A percentile compares a stretch with the other conserved stretches of the same genome.
Conservation (phyloP, 768 basidiomycete species). For the Rhodotorula diobovata region DNA sequence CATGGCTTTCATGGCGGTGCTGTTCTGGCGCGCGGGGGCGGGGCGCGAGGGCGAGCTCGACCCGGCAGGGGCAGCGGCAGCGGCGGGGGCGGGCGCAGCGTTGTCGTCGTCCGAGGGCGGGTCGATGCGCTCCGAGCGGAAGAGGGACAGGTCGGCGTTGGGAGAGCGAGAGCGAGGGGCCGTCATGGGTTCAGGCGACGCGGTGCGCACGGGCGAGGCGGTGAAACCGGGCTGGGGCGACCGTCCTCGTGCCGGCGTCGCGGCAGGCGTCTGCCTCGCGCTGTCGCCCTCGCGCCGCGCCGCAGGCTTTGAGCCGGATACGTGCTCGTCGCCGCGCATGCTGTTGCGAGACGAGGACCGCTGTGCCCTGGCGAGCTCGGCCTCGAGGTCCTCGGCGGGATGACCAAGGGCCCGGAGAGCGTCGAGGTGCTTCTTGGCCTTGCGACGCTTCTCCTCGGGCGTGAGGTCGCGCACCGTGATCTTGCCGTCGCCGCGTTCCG, state of each 20-base stretch:
- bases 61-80: background rate
- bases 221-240: background rate
- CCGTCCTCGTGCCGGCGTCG: background rate
- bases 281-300: background rate
- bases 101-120: slow-evolving; percentile 19
- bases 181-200: slow-evolving; percentile 1
- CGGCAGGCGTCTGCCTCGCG: background rate
- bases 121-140: slow-evolving; percentile 21
- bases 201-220: slow-evolving; percentile 7
- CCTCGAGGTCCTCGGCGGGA: slow-evolving; percentile 25
- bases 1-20: slow-evolving; percentile 20
- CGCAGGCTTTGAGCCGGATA: background rate
- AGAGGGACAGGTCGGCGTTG: slow-evolving; percentile 7
- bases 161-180: background rate
- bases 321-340: background rate
- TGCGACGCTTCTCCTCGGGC: slow-evolving; percentile 21
- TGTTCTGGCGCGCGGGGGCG: background rate
- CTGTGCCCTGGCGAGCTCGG: slow-evolving; percentile 17
- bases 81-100: background rate
- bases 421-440: slow-evolving; percentile 36
- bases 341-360: background rate
- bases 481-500: slow-evolving; percentile 21
- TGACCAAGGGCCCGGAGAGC: slow-evolving; percentile 31
- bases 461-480: slow-evolving; percentile 23
- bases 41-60: slow-evolving; percentile 1